phyloP scores from a whole-genome alignment of 352 stramenopile genomes.

The Phytophthora sansomeana region DNA sequence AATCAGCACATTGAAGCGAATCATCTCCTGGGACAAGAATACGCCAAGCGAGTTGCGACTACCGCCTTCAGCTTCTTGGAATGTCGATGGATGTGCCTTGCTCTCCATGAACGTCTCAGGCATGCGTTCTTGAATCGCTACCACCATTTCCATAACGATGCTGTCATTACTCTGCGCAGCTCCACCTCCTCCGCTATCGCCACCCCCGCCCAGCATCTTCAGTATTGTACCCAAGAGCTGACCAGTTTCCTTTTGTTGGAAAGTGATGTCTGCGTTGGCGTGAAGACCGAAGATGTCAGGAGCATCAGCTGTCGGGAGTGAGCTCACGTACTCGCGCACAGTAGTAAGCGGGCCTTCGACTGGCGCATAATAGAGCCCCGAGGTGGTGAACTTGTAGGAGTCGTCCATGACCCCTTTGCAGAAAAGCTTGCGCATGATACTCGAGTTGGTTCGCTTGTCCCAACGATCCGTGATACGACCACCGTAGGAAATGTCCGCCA shows the following conservation, averaged over 20 bases:
- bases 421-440: conserved; percentile 95
- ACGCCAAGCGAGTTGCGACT: conserved; percentile 94
- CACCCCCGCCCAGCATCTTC: conserved; percentile 74
- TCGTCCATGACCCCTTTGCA: conserved; percentile 86
- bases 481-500: conserved; percentile 96
- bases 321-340: conserved; percentile 86
- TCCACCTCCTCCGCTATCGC: conserved; percentile 48
- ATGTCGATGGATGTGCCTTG: conserved; percentile 81
- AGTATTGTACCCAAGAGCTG: conserved; percentile 76
- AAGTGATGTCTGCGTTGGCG: conserved; percentile 94
- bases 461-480: conserved; percentile 94
- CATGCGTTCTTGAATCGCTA: conserved; percentile 84
- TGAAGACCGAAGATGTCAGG: conserved; percentile 95
- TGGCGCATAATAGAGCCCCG: conserved; percentile 82
- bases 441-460: conserved; percentile 95
- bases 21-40: conserved; percentile 92
- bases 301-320: conserved; percentile 84
- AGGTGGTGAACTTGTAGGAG: conserved; percentile 87
- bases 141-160: conserved; percentile 87
- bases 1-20: conserved; percentile 91
- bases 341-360: conserved; percentile 58
- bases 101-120: conserved; percentile 69
- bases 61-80: conserved; percentile 80
- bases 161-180: conserved; percentile 69
- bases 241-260: conserved; percentile 94